Evolutionary conservation across 257 asterid species (phyloP), one percentile per base, ranked within the genome.

Genomic region (Euphrasia confusa): DNA sequence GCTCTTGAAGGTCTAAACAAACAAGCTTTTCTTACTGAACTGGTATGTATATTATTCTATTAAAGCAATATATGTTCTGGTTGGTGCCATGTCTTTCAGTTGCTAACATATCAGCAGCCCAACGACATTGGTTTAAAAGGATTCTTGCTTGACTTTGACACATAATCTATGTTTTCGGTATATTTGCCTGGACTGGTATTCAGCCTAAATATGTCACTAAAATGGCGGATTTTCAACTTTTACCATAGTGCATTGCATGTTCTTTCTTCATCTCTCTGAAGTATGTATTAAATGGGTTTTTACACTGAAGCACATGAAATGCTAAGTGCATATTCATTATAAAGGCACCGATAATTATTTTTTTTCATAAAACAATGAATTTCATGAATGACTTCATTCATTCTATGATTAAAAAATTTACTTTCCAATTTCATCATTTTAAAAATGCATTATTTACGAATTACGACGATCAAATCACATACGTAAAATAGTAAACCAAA

Each of bases 1-100:
- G 94, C 94, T 35, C 88, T 93, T 32, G 99, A 93, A 70, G 97
- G 99, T 83, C 97, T 83, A 61, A 89, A 89, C 80, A 93, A 93
- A 72, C 99, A 93, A 80, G 84, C 99, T 42, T 93, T 93, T 81
- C 80, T 93, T 63, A 79, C 90, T 55, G 96, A 93, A 72, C 79
- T 93, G 96, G 99, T 93, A 18, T 59, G 11, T 2, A 2, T n/a
- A 60, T 42, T 72, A 48, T 60, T 71, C 57, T 74, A 62, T 15
- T 67, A 2, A 11, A 47, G 67, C 70, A 45, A 57, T 54, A 50
- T 10, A 40, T 14, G 58, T 52, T 65, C 64, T 54, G 58, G 54
- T 44, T 44, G 62, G 60, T 66, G 33, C 69, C 71, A 55, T 69
- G 54, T 32, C 10, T 21, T 53, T 21, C 58, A 53, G 33, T 8